Base-by-base conservation (phyloP, 345 rosid species). In the Microcos paniculata region DNA sequence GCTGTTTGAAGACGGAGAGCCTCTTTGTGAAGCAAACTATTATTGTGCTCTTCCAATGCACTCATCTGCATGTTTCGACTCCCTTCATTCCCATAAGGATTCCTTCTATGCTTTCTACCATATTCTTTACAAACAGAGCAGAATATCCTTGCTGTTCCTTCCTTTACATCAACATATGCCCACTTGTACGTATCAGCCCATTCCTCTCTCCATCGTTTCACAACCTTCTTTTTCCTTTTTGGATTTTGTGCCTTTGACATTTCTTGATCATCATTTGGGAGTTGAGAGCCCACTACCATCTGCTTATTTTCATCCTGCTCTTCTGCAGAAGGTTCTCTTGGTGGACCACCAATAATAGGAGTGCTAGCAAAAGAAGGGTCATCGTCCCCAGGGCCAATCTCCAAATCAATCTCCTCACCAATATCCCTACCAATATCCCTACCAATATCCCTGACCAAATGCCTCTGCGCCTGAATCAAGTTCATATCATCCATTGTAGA, bases 121-220 rank as follows among this genome's bases (percentile, higher is more conserved):
- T 90, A 96, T 76, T 96, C 99, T 85, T 93, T 88, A 78, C 99
- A 96, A 62, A 96, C 88, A 63, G 99, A 93, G 77, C 99, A 96
- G 81, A 96, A 96, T 80, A 96, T 96, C 87, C 98, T 90, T 0
- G 98, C 87, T 2, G 98, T 96, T 82, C 98, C 98, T 75, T 96
- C 99, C 83, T 94, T 94, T 85, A 94, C 88, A 76, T 96, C 99
- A 28, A 94, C 98, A 82, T 90, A 94, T 16, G 99, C 99, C 99
- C 99, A 96, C 88, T 94, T 96, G 87, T 93, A 96, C 4, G 99
- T 96, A 80, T 94, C 99, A 64, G 99, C 98, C 99, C 99, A 96
- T 85, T 96, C 99, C 87, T 96, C 99, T 87, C 99, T 91, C 99
- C 99, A 96, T 81, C 97, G 85, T 84, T 96, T 96, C 15, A 96